Conservation (phyloP, 2,329 filamentous ascomycete species). For the Sporothrix pseudoabietina region DNA sequence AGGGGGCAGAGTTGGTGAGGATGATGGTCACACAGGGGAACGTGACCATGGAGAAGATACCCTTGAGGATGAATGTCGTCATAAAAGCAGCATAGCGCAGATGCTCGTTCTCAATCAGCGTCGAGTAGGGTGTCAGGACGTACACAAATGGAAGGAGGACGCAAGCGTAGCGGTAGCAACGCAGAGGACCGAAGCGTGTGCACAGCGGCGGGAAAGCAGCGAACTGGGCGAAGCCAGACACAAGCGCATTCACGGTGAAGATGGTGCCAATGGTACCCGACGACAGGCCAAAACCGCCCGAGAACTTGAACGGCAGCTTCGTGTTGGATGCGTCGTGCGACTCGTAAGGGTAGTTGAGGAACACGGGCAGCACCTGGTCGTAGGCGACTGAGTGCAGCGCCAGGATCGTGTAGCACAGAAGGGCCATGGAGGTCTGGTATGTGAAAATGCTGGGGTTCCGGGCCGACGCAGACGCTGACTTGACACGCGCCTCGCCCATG, state of each 20-base stretch:
- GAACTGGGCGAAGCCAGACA: conserved; percentile 82
- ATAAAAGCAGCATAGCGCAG: conserved; percentile 65
- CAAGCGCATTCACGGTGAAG: conserved; percentile 79
- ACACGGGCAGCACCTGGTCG: conserved; percentile 86
- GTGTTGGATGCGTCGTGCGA: conserved; percentile 58
- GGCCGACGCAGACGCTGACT: background rate
- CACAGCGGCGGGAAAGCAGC: conserved; percentile 79
- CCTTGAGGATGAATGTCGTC: conserved; percentile 70
- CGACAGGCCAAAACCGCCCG: conserved; percentile 74
- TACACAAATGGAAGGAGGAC: conserved; percentile 74
- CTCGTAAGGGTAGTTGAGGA: conserved; percentile 73
- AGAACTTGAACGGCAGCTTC: conserved; percentile 76
- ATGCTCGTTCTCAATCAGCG: conserved; percentile 56
- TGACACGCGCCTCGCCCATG: background rate
- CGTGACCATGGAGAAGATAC: conserved; percentile 74
- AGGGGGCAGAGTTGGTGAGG: conserved; percentile 81
- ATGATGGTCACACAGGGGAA: conserved; percentile 91
- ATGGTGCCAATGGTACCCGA: conserved; percentile 79
- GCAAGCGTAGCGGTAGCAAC: conserved; percentile 68
- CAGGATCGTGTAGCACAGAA: conserved; percentile 77
- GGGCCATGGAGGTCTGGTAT: conserved; percentile 41
- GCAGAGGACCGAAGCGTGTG: conserved; percentile 70
- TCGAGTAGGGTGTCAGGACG: conserved; percentile 78
- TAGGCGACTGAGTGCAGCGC: conserved; percentile 81
- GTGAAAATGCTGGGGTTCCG: conserved; percentile 38